Conservation (phyloP, 2,329 filamentous ascomycete species). For the Scytalidium lignicola region DNA sequence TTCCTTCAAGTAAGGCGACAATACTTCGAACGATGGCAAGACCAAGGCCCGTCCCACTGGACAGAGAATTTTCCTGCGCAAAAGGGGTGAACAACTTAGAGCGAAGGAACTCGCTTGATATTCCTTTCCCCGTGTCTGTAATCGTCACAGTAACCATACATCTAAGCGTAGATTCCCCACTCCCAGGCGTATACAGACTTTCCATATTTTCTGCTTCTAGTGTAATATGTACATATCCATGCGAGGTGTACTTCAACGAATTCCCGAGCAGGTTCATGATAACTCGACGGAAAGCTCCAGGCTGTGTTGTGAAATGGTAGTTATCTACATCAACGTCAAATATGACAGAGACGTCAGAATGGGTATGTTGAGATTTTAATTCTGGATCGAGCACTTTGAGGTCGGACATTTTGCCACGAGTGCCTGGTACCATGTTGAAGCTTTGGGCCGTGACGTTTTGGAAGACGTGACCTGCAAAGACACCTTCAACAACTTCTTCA, state of each 20-base stretch:
- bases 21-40: slow-evolving; percentile 61
- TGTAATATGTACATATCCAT: slow-evolving; percentile 44
- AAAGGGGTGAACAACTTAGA: slow-evolving; percentile 59
- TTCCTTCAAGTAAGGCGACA: slow-evolving; percentile 54
- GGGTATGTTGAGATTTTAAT: slow-evolving; percentile 2
- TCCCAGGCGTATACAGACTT: slow-evolving; percentile 12
- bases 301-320: slow-evolving; percentile 42
- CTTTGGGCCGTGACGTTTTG: slow-evolving; percentile 25
- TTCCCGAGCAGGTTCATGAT: slow-evolving; percentile 63
- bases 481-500: slow-evolving; percentile 30
- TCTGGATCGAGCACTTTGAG: slow-evolving; percentile 2
- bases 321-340: slow-evolving; percentile 24
- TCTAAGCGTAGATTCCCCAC: slow-evolving; percentile 15
- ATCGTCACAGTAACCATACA: slow-evolving; percentile 57
- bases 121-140: slow-evolving; percentile 67
- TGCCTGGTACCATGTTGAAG: slow-evolving; percentile 25
- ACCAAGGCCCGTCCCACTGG: slow-evolving; percentile 58
- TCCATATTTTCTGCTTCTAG: slow-evolving; percentile 21
- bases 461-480: slow-evolving; percentile 28
- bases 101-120: slow-evolving; percentile 57
- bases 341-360: slow-evolving; percentile 23
- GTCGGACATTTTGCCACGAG: slow-evolving; percentile 22
- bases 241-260: slow-evolving; percentile 55
- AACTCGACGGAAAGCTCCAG: slow-evolving; percentile 45
- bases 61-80: slow-evolving; percentile 57